These are phyloP conservation scores for Chlamydomonas reinhardtii DNA, from an alignment of 163 green algal species.

Conservation along the genomic window DNA sequence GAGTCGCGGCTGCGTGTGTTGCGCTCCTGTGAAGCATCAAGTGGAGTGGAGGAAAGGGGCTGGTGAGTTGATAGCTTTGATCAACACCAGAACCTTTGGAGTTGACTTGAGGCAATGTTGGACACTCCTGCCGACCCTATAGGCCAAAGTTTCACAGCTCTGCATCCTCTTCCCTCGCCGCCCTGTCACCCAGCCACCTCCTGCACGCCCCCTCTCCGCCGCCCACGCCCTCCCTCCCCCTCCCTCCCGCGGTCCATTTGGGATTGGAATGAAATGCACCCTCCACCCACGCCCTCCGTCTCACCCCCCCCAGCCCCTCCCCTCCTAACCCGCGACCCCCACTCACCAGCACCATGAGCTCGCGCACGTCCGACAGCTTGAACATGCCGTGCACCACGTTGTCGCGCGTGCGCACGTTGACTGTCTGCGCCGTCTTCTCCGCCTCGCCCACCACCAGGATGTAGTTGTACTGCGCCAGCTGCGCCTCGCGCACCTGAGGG, in stretches of 20 bases:
- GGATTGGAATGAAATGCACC: no score
- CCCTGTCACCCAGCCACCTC: no score
- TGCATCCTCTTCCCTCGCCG: no score
- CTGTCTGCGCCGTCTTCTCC: constrained; percentile 81
- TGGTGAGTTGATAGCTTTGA: no score
- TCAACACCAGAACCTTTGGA: no score
- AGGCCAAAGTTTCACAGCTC: no score
- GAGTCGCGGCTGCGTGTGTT: constrained; percentile 55
- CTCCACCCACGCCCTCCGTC: not conserved
- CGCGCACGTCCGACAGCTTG: constrained; percentile 61
- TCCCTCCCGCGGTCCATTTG: no score
- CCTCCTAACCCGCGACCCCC: constrained; percentile 29
- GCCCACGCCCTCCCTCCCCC: constrained; percentile 2
- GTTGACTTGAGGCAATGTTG: no score
- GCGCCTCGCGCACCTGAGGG: constrained; percentile 91
- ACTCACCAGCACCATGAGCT: constrained; percentile 67
- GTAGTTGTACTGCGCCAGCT: constrained; percentile 99
- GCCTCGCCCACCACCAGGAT: constrained; percentile 97
- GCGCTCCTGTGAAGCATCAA: constrained; percentile 64
- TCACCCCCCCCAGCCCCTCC: not conserved
- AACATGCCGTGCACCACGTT: constrained; percentile 93
- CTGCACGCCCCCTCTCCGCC: not conserved
- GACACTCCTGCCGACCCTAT: no score
- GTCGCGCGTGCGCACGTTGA: constrained; percentile 98
- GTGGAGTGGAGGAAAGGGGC: no score